Percentiles rank a stretch among this genome's conserved stretches.
Conservation (phyloP, 768 basidiomycete genomes). For the Paxillus rubicundulus region DNA sequence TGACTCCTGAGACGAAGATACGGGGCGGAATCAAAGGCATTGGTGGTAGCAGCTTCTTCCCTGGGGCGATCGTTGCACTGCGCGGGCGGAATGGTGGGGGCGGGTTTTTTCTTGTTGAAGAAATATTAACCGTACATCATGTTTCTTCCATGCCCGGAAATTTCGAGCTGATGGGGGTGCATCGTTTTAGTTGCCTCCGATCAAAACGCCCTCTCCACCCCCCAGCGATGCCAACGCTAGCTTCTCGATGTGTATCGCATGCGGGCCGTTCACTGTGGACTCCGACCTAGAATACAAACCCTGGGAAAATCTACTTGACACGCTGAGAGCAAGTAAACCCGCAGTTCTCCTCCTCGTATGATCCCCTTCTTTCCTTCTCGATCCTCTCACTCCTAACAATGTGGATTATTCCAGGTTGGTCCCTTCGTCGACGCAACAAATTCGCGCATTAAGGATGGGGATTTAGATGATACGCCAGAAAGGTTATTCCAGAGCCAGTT, state of each 20-base stretch:
- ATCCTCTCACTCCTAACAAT: neutral
- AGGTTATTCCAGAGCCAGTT: constrained; percentile 72
- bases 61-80: constrained; percentile 82
- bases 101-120: constrained; percentile 78
- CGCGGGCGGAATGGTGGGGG: constrained; percentile 91
- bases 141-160: neutral
- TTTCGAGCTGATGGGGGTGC: neutral
- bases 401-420: constrained; percentile 58
- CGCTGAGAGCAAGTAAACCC: constrained; percentile 64
- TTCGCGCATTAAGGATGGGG: constrained; percentile 70
- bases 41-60: constrained; percentile 74
- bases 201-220: constrained; percentile 44
- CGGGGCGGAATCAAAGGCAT: constrained; percentile 61
- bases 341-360: constrained; percentile 75
- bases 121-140: constrained; percentile 70
- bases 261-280: constrained; percentile 86
- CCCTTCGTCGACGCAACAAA: constrained; percentile 87
- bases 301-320: constrained; percentile 60
- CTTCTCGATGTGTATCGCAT: constrained; percentile 68
- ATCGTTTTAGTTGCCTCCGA: constrained; percentile 58
- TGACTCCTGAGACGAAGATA: constrained; percentile 64
- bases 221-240: constrained; percentile 36
- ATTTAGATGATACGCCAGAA: constrained; percentile 59
- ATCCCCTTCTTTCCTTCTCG: neutral
- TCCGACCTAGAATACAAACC: constrained; percentile 73